A percentile compares a stretch with the other conserved stretches of the same genome.
Conservation (phyloP, 164 flowering plant genomes). For the Aristolochia contorta region DNA sequence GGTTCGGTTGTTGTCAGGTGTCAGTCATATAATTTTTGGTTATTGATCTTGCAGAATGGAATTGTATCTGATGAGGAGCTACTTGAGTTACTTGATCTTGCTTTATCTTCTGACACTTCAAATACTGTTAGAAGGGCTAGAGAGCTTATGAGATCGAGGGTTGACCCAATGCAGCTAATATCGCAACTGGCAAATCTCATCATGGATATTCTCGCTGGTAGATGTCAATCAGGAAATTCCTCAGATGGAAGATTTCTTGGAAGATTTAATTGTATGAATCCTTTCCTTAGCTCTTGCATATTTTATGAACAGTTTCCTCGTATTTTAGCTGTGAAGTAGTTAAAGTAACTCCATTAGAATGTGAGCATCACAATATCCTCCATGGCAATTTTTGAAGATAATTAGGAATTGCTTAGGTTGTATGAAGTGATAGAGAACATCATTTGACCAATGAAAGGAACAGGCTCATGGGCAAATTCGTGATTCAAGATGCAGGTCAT, state of each 20-base stretch:
- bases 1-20: not conserved
- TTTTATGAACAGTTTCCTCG: not conserved
- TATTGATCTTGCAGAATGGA: slow-evolving; percentile 54
- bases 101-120: slow-evolving; percentile 82
- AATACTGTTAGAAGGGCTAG: slow-evolving; percentile 83
- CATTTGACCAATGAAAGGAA: too few relatives aligned
- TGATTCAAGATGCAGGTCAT: too few relatives aligned
- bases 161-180: slow-evolving; percentile 84
- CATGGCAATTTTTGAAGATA: too few relatives aligned
- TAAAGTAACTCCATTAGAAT: too few relatives aligned
- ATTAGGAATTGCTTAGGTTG: too few relatives aligned
- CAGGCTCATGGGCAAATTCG: too few relatives aligned
- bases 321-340: not conserved
- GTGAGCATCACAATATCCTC: too few relatives aligned
- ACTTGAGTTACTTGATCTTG: slow-evolving; percentile 77
- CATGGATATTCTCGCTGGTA: slow-evolving; percentile 88
- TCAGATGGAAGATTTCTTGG: slow-evolving; percentile 35
- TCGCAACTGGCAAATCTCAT: slow-evolving; percentile 94
- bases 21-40: not conserved
- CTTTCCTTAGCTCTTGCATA: not conserved
- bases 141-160: slow-evolving; percentile 79
- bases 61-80: slow-evolving; percentile 81
- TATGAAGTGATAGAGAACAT: too few relatives aligned
- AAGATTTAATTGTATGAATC: slow-evolving; percentile 49
- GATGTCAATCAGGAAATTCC: slow-evolving; percentile 35